Conservation (phyloP, 139 green algal genomes). For the Choricystis sp. region DNA sequence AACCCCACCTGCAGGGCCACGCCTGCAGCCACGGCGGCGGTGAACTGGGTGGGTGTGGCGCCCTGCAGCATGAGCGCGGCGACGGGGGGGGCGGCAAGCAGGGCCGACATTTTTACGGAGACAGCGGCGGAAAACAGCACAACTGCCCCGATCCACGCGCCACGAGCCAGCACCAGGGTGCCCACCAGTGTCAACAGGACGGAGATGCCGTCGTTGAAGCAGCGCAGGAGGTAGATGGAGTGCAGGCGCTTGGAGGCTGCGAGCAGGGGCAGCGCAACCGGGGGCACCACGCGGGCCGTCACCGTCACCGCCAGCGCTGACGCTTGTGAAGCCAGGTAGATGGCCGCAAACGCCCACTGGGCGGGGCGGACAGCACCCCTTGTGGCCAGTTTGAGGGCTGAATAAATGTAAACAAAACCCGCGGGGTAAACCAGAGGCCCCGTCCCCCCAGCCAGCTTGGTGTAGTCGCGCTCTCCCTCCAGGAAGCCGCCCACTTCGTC, state of each 20-base stretch:
- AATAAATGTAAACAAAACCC: conserved; percentile 65
- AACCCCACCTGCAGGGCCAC: conserved; percentile 33
- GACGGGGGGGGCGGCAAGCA: conserved; percentile 57
- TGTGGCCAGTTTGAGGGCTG: conserved; percentile 31
- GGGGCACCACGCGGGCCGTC: conserved; percentile 27
- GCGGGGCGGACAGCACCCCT: not conserved
- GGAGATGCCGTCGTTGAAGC: conserved; percentile 77
- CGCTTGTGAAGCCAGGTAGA: conserved; percentile 53
- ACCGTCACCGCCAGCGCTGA: conserved; percentile 47
- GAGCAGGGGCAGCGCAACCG: conserved; percentile 50
- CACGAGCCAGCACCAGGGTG: conserved; percentile 15
- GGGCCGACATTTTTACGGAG: conserved; percentile 80
- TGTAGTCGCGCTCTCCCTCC: conserved; percentile 63
- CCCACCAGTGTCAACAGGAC: conserved; percentile 39
- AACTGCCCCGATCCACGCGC: not conserved
- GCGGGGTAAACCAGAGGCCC: conserved; percentile 76
- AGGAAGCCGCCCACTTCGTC: conserved; percentile 23
- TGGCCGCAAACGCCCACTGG: conserved; percentile 22
- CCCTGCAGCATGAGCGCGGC: conserved; percentile 26
- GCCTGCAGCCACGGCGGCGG: conserved; percentile 6
- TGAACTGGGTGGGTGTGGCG: conserved; percentile 1
- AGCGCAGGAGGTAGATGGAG: conserved; percentile 65
- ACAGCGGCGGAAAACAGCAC: conserved; percentile 40
- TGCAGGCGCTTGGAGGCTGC: conserved; percentile 63
- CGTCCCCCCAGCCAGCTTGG: conserved; percentile 45